Percentiles rank a stretch among this genome's conserved stretches.
Conservation (phyloP, 495 filamentous ascomycete species). For the Friedmanniomyces simplex region DNA sequence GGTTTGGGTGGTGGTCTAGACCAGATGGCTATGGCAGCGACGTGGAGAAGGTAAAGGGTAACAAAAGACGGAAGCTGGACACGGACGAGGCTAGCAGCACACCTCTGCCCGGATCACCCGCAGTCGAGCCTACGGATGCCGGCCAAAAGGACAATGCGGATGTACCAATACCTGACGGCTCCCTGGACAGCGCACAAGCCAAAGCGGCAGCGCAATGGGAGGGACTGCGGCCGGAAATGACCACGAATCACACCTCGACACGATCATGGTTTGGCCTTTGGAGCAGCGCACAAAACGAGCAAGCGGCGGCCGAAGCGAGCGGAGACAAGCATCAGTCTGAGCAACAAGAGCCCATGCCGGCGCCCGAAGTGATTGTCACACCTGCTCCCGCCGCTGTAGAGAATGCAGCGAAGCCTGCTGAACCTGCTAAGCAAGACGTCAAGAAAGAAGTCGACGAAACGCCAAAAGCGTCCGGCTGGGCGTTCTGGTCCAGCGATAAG, state of each 20-base stretch:
- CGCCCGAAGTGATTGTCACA: conserved; percentile 7
- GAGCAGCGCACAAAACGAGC: conserved; percentile 30
- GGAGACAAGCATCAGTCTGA: background rate
- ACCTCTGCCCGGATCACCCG: conserved; percentile 20
- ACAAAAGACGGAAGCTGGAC: conserved; percentile 10
- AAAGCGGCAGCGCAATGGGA: conserved; percentile 2
- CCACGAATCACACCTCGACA: background rate
- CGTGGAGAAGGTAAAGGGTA: conserved; percentile 14
- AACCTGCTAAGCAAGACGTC: background rate
- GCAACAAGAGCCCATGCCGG: background rate
- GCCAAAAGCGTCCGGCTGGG: conserved; percentile 61
- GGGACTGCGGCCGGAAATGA: conserved; percentile 10
- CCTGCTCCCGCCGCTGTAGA: background rate
- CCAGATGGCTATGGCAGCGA: conserved; percentile 30
- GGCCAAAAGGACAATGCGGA: background rate
- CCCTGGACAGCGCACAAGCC: background rate
- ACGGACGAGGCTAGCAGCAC: conserved; percentile 12
- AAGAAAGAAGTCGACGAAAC: conserved; percentile 12
- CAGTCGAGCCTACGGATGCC: conserved; percentile 5
- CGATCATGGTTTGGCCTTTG: conserved; percentile 33
- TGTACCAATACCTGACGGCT: background rate
- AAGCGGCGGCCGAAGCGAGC: conserved; percentile 9
- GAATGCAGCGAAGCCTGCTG: background rate
- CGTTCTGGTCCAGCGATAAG: conserved; percentile 69
- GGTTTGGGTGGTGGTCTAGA: conserved; percentile 35